These are phyloP conservation scores for Mycena indigotica DNA, from an alignment of 768 basidiomycete genomes.

Conservation along the genomic window DNA sequence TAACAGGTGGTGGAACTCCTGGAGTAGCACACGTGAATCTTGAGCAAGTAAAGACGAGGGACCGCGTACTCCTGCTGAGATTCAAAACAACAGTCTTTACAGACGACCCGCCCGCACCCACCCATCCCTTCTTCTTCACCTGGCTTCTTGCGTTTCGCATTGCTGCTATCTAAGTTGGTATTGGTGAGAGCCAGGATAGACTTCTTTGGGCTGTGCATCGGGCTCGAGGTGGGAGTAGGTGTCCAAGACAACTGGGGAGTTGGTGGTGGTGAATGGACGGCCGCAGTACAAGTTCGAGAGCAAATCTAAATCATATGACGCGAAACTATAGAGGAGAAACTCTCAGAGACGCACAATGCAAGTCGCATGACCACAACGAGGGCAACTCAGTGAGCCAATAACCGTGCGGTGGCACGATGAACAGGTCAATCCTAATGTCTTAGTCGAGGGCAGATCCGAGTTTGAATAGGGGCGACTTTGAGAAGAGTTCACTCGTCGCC, in stretches of 20 bases:
- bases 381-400: slow-evolving; percentile 11
- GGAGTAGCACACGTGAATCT: not conserved
- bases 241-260: slow-evolving; percentile 44
- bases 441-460: not conserved
- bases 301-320: slow-evolving; percentile 40
- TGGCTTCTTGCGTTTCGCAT: slow-evolving; percentile 32
- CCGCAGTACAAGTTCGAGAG: slow-evolving; percentile 46
- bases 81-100: slow-evolving; percentile 43
- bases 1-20: slow-evolving; percentile 43
- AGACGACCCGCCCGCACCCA: slow-evolving; percentile 46
- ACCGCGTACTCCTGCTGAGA: slow-evolving; percentile 41
- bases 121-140: slow-evolving; percentile 22
- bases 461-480: too few relatives aligned
- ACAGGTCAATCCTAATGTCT: slow-evolving; percentile 6
- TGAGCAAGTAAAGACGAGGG: not conserved
- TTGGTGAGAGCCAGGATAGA: slow-evolving; percentile 26
- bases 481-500: slow-evolving; percentile 12
- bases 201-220: not conserved
- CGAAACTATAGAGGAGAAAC: not conserved
- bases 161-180: slow-evolving; percentile 7
- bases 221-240: slow-evolving; percentile 35
- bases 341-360: not conserved
- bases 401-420: slow-evolving; percentile 25
- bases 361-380: slow-evolving; percentile 8
- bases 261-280: slow-evolving; percentile 36